Conservation (phyloP, 2,329 filamentous ascomycete genomes). For the Pyricularia sp. region DNA sequence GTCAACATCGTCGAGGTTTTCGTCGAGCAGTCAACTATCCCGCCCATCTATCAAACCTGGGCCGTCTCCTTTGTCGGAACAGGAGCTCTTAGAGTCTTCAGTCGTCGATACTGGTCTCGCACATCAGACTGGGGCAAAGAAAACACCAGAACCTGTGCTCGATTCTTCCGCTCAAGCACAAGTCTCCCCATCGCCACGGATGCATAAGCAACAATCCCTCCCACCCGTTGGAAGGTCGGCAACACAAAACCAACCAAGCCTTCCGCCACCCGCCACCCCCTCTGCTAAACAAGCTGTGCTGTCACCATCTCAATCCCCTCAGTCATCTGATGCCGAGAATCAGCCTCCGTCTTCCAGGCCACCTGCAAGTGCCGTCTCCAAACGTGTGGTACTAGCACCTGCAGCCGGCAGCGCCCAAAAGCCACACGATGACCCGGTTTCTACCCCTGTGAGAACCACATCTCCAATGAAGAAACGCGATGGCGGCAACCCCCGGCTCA, state of each 20-base stretch:
- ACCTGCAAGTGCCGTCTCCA: constrained; percentile 32
- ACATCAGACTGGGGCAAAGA: neutral
- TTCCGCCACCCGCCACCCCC: constrained; percentile 31
- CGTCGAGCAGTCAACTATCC: neutral
- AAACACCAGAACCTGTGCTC: constrained; percentile 4
- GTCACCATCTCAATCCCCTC: constrained; percentile 59
- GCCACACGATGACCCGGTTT: constrained; percentile 13
- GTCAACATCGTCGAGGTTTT: constrained; percentile 7
- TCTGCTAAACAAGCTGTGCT: constrained; percentile 43
- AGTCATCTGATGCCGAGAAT: constrained; percentile 75
- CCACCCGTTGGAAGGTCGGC: neutral
- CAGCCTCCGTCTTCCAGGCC: constrained; percentile 61
- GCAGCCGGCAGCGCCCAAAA: constrained; percentile 13
- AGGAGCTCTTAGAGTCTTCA: neutral
- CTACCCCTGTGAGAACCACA: constrained; percentile 32
- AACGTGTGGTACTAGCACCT: constrained; percentile 36
- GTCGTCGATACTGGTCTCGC: neutral
- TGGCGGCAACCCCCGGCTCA: constrained; percentile 28
- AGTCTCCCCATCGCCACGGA: neutral
- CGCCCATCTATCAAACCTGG: neutral
- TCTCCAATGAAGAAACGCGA: constrained; percentile 50
- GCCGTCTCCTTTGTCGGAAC: neutral
- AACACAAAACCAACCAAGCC: constrained; percentile 1
- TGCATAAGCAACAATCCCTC: constrained; percentile 3
- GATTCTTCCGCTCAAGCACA: constrained; percentile 5